phyloP scores from a whole-genome alignment of 441 rosid genomes.

The Euphorbia corollata region DNA sequence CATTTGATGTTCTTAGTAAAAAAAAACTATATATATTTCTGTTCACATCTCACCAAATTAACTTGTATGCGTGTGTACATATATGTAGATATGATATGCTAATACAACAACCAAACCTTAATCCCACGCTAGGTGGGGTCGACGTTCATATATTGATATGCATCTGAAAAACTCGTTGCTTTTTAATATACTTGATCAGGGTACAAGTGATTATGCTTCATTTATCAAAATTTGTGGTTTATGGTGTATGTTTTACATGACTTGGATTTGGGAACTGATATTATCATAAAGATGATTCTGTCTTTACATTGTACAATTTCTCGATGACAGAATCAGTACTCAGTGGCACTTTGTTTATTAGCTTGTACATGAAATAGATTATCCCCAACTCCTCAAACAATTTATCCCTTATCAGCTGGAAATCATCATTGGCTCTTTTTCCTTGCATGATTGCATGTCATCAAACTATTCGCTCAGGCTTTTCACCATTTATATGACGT shows the following conservation, averaged over 20 bases:
- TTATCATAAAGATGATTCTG: neutral
- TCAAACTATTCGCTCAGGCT: neutral
- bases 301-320: neutral
- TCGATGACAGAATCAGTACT: neutral
- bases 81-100: too few relatives aligned
- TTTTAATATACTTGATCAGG: neutral
- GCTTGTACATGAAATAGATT: neutral
- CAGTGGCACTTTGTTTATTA: neutral
- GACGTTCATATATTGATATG: too few relatives aligned
- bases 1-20: neutral
- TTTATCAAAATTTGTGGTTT: neutral
- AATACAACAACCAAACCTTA: too few relatives aligned
- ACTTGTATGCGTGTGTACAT: neutral
- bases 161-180: neutral
- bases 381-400: neutral
- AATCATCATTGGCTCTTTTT: neutral
- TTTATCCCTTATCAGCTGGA: neutral
- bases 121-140: too few relatives aligned
- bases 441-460: neutral
- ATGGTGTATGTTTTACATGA: neutral
- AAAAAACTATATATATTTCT: neutral
- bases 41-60: neutral
- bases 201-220: neutral
- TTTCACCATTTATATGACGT: neutral
- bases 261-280: neutral